Conservation (phyloP, 768 basidiomycete genomes). For the Trametes cinnabarina region DNA sequence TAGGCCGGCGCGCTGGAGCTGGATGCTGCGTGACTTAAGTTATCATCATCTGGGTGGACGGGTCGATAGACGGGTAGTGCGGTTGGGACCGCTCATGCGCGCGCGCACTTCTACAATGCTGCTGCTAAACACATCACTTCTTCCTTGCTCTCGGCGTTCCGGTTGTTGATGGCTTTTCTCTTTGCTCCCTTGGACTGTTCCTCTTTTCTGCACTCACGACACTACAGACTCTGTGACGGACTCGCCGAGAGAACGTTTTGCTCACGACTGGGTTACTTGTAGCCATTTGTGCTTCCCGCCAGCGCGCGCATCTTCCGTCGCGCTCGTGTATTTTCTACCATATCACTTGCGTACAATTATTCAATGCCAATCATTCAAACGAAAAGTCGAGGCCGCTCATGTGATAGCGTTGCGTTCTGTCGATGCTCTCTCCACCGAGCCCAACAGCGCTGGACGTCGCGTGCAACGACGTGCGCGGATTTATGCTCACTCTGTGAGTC, state of each 20-base stretch:
- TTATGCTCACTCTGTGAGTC: no score
- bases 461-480: no score
- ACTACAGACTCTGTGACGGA: constrained; percentile 4
- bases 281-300: not conserved
- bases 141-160: constrained; percentile 1
- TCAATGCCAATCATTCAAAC: not conserved
- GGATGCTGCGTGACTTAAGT: no score
- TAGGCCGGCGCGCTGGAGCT: constrained; percentile 6
- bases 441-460: no score
- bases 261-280: not conserved
- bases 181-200: not conserved
- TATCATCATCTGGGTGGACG: not conserved
- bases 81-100: no score
- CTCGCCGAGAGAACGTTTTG: not conserved
- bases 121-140: not conserved
- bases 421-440: no score
- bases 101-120: no score
- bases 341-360: no score
- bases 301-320: not conserved
- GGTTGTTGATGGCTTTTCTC: not conserved
- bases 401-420: no score
- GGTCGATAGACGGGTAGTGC: not conserved
- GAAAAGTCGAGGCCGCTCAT: no score
- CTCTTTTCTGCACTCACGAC: constrained; percentile 5
- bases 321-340: not conserved